Conservation (phyloP, 768 basidiomycete genomes). For the Suillus lakei region DNA sequence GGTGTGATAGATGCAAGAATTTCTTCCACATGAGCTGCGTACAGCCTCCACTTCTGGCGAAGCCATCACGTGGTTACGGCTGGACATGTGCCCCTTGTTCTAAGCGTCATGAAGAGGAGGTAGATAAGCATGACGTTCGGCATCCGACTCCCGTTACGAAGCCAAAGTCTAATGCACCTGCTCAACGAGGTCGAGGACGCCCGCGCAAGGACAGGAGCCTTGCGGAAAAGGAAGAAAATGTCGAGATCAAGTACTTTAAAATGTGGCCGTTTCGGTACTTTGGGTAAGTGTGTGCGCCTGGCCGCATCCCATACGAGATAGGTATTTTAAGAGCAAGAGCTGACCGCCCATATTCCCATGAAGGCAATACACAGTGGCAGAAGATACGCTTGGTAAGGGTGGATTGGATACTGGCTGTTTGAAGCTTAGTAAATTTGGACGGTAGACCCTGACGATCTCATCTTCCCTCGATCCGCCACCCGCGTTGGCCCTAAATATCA, state of each 20-base stretch:
- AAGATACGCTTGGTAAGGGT: slow-evolving; percentile 83
- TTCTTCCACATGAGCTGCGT: slow-evolving; percentile 97
- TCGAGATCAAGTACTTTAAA: slow-evolving; percentile 83
- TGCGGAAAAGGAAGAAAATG: slow-evolving; percentile 77
- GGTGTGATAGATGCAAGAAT: slow-evolving; percentile 89
- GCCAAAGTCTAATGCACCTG: slow-evolving; percentile 73
- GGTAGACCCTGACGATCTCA: slow-evolving; percentile 93
- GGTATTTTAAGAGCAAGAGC: slow-evolving; percentile 9
- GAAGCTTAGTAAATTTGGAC: slow-evolving; percentile 28
- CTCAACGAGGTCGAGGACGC: slow-evolving; percentile 72
- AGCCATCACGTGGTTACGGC: slow-evolving; percentile 94
- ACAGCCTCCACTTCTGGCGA: slow-evolving; percentile 86
- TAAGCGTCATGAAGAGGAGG: slow-evolving; percentile 82
- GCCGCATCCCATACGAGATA: neutral
- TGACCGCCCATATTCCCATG: slow-evolving; percentile 17
- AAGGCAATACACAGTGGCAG: slow-evolving; percentile 89
- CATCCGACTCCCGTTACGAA: slow-evolving; percentile 57
- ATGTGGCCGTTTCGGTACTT: slow-evolving; percentile 98
- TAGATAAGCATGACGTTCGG: slow-evolving; percentile 75
- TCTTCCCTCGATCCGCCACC: slow-evolving; percentile 92
- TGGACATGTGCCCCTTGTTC: slow-evolving; percentile 98
- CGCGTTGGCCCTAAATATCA: slow-evolving; percentile 92
- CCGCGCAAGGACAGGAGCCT: slow-evolving; percentile 76
- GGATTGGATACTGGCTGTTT: slow-evolving; percentile 14
- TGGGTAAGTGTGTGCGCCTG: slow-evolving; percentile 61